These are phyloP conservation scores for Paramecium sonneborni DNA, from an alignment of 73 alveolate genomes.

Conservation along the genomic window DNA sequence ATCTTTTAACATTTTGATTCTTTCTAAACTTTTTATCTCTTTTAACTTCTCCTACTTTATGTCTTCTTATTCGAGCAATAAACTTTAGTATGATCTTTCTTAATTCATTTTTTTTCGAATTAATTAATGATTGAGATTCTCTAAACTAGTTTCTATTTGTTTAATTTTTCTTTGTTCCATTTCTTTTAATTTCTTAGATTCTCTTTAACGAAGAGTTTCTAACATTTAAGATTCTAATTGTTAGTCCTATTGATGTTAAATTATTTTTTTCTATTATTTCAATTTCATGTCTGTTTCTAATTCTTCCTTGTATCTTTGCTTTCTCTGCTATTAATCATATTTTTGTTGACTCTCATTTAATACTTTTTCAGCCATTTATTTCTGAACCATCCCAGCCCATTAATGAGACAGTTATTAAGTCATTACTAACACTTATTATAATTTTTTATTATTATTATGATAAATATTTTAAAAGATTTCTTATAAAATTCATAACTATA, in stretches of 20 bases:
- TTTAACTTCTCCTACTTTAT: neutral
- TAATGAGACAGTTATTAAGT: slow-evolving; percentile 12
- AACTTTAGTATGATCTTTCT: neutral
- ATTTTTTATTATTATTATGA: neutral
- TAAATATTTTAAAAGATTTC: neutral
- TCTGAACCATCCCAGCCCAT: slow-evolving; percentile 8
- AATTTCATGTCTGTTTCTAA: slow-evolving; percentile 41
- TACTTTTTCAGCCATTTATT: neutral
- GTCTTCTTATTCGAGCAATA: neutral
- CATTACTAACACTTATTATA: neutral
- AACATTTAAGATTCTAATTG: neutral
- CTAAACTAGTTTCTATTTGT: slow-evolving; percentile 16
- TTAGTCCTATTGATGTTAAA: neutral
- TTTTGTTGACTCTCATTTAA: neutral
- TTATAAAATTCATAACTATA: neutral
- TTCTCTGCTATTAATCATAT: slow-evolving; percentile 4
- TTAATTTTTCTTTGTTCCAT: slow-evolving; percentile 23
- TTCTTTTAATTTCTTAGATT: slow-evolving; percentile 10
- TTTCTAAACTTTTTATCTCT: slow-evolving; percentile 29
- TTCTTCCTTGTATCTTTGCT: slow-evolving; percentile 18
- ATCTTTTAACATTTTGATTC: neutral
- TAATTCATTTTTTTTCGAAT: slow-evolving; percentile 32
- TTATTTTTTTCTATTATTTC: slow-evolving; percentile 7
- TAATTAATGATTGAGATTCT: slow-evolving; percentile 39
- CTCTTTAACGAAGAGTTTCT: slow-evolving; percentile 27